These are phyloP conservation scores for Solanum gracilifrons DNA, from an alignment of 257 asterid species.

Conservation along the genomic window DNA sequence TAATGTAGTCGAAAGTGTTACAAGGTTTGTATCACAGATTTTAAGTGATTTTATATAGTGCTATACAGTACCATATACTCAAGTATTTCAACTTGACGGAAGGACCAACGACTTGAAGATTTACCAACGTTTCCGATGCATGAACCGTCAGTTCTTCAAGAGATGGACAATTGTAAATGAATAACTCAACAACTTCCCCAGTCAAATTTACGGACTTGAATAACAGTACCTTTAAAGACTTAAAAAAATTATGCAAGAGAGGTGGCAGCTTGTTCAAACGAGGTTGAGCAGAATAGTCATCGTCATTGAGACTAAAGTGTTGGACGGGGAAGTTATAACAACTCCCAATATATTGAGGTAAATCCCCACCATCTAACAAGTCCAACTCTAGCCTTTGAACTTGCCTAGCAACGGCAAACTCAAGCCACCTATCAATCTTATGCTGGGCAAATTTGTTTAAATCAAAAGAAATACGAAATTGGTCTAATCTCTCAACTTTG, in stretches of 20 bases:
- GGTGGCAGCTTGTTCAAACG: background rate
- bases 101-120: conserved; percentile 22
- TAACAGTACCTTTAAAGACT: conserved; percentile 10
- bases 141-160: conserved; percentile 10
- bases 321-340: background rate
- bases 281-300: background rate
- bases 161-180: conserved; percentile 20
- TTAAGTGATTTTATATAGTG: too few species aligned
- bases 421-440: background rate
- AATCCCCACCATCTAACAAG: background rate
- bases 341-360: too few species aligned
- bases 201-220: conserved; percentile 29
- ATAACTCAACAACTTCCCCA: conserved; percentile 24
- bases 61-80: background rate
- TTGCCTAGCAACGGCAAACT: background rate
- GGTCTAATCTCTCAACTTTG: background rate
- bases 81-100: background rate
- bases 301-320: background rate
- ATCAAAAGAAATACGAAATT: background rate
- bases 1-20: background rate
- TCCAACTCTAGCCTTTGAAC: background rate
- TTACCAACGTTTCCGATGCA: conserved; percentile 13
- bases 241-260: too few species aligned
- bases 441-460: background rate
- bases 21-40: background rate